Conservation (phyloP, 148 eudicot genomes). For the Rhododendron williamsianum region DNA sequence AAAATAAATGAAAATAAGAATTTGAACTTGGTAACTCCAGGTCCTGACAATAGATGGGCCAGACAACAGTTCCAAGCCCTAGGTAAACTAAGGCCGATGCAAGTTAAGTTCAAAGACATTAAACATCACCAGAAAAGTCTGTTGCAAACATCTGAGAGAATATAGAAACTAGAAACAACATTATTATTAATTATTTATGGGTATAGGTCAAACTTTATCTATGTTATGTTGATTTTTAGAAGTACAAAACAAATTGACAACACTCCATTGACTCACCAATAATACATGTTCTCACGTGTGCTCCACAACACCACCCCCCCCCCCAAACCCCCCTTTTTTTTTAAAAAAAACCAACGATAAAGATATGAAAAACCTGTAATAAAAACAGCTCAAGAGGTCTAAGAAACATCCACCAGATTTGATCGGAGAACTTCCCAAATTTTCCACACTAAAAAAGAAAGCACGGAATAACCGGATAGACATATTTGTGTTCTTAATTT, state of each 20-base stretch:
- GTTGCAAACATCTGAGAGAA: not conserved
- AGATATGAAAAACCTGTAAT: not conserved
- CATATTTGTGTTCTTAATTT: not conserved
- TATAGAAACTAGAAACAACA: not conserved
- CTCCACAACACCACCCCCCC: too few relatives aligned
- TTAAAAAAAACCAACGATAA: not conserved
- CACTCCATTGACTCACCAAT: not conserved
- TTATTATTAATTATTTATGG: not conserved
- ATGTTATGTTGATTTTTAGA: not conserved
- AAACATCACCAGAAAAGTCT: conserved; percentile 1
- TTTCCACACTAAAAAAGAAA: not conserved
- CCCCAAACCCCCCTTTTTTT: too few relatives aligned
- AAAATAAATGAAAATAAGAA: not conserved
- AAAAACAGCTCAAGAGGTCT: not conserved
- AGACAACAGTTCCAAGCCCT: not conserved
- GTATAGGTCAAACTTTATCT: not conserved
- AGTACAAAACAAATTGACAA: not conserved
- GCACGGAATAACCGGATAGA: not conserved
- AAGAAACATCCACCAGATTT: not conserved
- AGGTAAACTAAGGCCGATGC: not conserved
- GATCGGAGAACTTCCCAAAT: not conserved
- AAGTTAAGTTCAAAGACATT: conserved; percentile 5
- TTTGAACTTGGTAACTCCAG: not conserved
- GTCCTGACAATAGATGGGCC: not conserved
- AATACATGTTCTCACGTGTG: not conserved